These are phyloP conservation scores for Chenopodium formosanum DNA, from an alignment of 148 eudicot genomes.

Conservation along the genomic window DNA sequence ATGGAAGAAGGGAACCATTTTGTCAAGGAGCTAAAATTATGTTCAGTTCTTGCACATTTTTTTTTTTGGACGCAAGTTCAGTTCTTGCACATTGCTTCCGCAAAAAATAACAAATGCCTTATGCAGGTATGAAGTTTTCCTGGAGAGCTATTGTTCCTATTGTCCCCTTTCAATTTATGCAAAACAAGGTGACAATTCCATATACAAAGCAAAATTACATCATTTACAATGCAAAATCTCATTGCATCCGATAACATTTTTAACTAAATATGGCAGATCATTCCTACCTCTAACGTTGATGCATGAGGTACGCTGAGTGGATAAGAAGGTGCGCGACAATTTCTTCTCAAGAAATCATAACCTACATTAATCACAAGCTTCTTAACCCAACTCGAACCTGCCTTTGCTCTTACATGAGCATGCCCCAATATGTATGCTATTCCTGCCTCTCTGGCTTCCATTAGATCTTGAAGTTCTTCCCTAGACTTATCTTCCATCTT, in stretches of 20 bases:
- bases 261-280: conserved; percentile 67
- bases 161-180: neutral
- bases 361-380: conserved; percentile 68
- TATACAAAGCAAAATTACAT: conserved; percentile 34
- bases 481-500: conserved; percentile 42
- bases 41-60: conserved; percentile 3
- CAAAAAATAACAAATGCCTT: neutral
- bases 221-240: conserved; percentile 29
- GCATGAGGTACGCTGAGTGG: conserved; percentile 87
- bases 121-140: neutral
- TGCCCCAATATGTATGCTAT: conserved; percentile 87
- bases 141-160: neutral
- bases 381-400: conserved; percentile 70
- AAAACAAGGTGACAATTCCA: conserved; percentile 23
- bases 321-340: conserved; percentile 56
- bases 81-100: neutral
- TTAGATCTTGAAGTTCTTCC: conserved; percentile 71
- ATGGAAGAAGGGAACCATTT: too few relatives aligned
- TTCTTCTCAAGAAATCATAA: conserved; percentile 90
- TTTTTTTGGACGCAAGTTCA: too few relatives aligned
- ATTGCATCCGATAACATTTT: neutral
- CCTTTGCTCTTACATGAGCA: conserved; percentile 79
- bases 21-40: neutral
- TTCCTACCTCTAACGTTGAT: conserved; percentile 93
- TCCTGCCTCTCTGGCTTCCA: conserved; percentile 90